Base-by-base conservation (phyloP, 495 filamentous ascomycete genomes). In the Barbatosphaeria neglecta region DNA sequence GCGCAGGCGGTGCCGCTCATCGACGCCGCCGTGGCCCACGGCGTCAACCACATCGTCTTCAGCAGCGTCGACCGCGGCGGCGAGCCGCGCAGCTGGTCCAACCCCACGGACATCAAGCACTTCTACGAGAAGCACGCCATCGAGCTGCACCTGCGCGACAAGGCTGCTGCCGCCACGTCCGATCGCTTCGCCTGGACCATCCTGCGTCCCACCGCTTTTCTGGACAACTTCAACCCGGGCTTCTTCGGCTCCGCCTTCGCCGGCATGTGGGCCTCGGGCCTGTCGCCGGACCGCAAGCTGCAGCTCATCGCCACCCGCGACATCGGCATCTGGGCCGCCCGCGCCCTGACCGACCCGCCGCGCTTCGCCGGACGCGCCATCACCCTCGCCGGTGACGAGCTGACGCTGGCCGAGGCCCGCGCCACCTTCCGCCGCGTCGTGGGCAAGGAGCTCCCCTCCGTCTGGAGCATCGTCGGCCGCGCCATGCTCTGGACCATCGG, bases 31-130 rank as follows among this genome's bases (percentile, higher is more conserved):
- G 51, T 82, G 38, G 66, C 67, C 27, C 58, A 63, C 38, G 55
- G 57, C 41, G 52, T 58, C 27, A 40, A 73, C 37, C 70, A 76
- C 55, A 80, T 86, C 58, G 75, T 86, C 16, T 84, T 84, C 61
- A 69, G 64, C 19, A 81, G 76, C 25, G 81, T 84, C 10, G 84
- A 86, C 50, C 78, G 82, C 17, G 80, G 80, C 43, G 82, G 80
- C 39, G 69, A 77, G 22, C 60, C 61, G 1, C 52, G 50, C 46
- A 77, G 70, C 43, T 72, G 69, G 53, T 51, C 64, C 15, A 80
- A 74, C 49, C 71, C 76, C 9, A 84, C 83, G 2, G 50, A 67
- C 2, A 61, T 85, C 41, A 73, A 74, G 37, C 82, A 86, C 56
- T 87, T 85, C 59, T 54, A 63, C 42, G 60, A 53, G 59, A 87